phyloP scores from a whole-genome alignment of 768 basidiomycete species.

The Russula brevipes region DNA sequence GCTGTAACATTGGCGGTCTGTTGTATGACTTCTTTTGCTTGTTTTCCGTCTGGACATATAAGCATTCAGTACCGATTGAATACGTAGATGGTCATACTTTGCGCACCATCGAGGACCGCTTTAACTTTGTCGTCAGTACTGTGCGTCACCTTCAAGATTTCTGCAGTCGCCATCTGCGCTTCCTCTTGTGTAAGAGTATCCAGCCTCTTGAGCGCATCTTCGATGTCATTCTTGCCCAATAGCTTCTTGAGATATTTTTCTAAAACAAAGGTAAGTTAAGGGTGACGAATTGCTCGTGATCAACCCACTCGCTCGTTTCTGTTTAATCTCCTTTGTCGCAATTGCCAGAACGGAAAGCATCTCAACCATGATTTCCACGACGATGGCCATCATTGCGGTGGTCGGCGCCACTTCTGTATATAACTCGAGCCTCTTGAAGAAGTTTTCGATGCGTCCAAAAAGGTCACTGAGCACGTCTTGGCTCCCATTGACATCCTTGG shows the following conservation, averaged over 20 bases:
- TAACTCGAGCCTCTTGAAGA: neutral
- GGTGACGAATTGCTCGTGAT: too few relatives aligned
- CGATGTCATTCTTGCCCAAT: neutral
- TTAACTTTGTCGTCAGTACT: neutral
- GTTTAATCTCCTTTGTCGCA: neutral
- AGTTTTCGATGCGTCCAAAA: neutral
- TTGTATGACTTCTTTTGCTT: neutral
- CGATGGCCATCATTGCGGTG: neutral
- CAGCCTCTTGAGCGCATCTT: neutral
- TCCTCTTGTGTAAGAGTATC: neutral
- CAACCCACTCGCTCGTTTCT: neutral
- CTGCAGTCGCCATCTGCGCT: neutral
- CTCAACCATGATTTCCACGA: neutral
- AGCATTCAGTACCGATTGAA: neutral
- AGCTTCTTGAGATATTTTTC: neutral
- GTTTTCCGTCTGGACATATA: neutral
- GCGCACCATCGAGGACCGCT: neutral
- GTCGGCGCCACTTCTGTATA: neutral
- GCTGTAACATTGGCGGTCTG: neutral
- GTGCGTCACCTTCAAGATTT: neutral
- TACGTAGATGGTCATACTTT: neutral
- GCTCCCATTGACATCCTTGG: neutral
- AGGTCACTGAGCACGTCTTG: neutral
- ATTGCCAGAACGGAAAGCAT: neutral
- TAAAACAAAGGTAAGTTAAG: neutral